Conservation (phyloP, 371 early-diverging fungal genomes). For the Parasitella parasitica region DNA sequence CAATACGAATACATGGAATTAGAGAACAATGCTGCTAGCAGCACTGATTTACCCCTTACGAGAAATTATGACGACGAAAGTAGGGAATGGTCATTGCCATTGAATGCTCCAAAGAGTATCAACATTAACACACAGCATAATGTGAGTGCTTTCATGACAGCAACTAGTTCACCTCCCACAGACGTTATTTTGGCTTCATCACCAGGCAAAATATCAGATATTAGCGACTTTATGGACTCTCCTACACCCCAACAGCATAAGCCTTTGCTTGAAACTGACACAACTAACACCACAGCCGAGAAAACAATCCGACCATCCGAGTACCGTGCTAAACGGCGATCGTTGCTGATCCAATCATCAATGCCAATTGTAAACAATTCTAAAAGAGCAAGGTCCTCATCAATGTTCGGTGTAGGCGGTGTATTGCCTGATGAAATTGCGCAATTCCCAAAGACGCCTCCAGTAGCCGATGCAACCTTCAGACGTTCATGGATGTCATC, state of each 20-base stretch:
- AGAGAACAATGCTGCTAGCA: conserved; percentile 7
- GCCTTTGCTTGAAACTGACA: not conserved
- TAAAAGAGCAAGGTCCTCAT: conserved; percentile 9
- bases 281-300: not conserved
- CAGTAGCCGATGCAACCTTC: not conserved
- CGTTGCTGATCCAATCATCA: conserved; percentile 37
- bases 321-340: conserved; percentile 50
- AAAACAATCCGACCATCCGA: conserved; percentile 44
- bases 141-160: not conserved
- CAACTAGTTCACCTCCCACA: not conserved
- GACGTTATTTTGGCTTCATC: not conserved
- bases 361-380: not conserved
- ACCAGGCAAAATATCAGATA: not conserved
- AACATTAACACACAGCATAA: not conserved
- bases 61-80: not conserved
- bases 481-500: conserved; percentile 26
- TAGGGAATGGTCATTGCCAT: not conserved
- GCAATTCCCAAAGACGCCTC: not conserved
- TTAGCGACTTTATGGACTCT: not conserved
- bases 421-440: conserved; percentile 23
- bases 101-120: not conserved
- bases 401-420: conserved; percentile 21
- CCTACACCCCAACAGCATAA: not conserved
- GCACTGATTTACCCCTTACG: conserved; percentile 4
- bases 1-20: conserved; percentile 46